Conservation (phyloP, 208 protist genomes). For the Wallacemonas collosoma region DNA sequence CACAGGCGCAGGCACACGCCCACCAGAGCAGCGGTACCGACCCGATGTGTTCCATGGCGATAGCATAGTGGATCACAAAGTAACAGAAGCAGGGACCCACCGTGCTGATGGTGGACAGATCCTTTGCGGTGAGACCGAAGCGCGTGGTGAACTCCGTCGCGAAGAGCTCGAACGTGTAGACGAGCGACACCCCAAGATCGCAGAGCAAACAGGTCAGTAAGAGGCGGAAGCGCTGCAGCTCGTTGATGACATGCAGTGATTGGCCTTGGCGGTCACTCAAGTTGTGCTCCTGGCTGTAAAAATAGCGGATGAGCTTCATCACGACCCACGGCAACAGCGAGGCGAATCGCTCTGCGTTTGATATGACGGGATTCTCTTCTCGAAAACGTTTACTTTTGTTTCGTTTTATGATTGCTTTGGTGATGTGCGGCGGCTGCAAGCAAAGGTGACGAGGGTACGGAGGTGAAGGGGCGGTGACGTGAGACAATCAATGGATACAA, state of each 20-base stretch:
- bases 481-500: no score
- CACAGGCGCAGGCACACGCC: constrained; percentile 26
- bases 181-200: constrained; percentile 59
- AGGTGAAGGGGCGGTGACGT: no score
- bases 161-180: constrained; percentile 74
- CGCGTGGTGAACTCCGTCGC: constrained; percentile 41
- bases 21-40: constrained; percentile 40
- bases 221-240: constrained; percentile 62
- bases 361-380: no score
- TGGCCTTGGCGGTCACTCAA: constrained; percentile 34
- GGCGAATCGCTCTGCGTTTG: no score
- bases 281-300: constrained; percentile 47
- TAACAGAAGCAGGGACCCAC: constrained; percentile 68
- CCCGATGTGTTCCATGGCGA: constrained; percentile 58
- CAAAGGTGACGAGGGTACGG: no score
- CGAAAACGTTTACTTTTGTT: no score
- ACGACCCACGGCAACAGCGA: no score
- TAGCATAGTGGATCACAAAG: constrained; percentile 59
- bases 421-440: no score
- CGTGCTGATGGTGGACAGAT: constrained; percentile 73
- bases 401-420: no score
- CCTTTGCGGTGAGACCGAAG: constrained; percentile 53
- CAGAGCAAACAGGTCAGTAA: constrained; percentile 59
- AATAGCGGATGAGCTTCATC: constrained; percentile 21
- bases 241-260: constrained; percentile 51